phyloP scores from a whole-genome alignment of 805 yeast species.

The Pichia insulana region DNA sequence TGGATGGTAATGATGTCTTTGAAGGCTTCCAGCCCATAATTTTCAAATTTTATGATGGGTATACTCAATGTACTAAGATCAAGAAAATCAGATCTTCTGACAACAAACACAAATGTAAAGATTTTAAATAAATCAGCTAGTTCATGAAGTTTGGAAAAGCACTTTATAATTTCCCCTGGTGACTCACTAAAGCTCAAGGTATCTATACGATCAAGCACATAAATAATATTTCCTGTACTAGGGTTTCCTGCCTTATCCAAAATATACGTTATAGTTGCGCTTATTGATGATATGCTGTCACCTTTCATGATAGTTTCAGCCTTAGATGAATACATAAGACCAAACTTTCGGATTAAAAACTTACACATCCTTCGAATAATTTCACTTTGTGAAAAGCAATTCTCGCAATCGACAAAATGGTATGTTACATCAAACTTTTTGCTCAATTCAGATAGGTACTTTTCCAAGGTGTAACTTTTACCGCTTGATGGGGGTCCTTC shows the following conservation, averaged over 20 bases:
- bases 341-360: conserved; percentile 6
- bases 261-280: conserved; percentile 32
- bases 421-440: conserved; percentile 16
- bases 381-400: conserved; percentile 32
- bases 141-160: conserved; percentile 37
- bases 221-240: conserved; percentile 35
- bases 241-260: conserved; percentile 12
- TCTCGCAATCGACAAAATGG: conserved; percentile 36
- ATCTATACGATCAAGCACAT: conserved; percentile 36
- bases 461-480: conserved; percentile 32
- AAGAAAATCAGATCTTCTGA: conserved; percentile 32
- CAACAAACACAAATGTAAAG: conserved; percentile 32
- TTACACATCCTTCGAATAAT: conserved; percentile 35
- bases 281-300: conserved; percentile 34
- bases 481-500: conserved; percentile 46
- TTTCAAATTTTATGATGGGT: conserved; percentile 34
- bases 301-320: conserved; percentile 19
- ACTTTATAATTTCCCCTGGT: conserved; percentile 31
- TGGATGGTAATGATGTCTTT: conserved; percentile 27
- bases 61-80: conserved; percentile 30
- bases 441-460: conserved; percentile 24
- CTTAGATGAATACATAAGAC: conserved; percentile 4
- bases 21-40: conserved; percentile 31
- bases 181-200: conserved; percentile 25
- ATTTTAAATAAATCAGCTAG: conserved; percentile 25